Conservation (phyloP, 1,284 basidiomycete species). For the Trichosporon sp. region DNA sequence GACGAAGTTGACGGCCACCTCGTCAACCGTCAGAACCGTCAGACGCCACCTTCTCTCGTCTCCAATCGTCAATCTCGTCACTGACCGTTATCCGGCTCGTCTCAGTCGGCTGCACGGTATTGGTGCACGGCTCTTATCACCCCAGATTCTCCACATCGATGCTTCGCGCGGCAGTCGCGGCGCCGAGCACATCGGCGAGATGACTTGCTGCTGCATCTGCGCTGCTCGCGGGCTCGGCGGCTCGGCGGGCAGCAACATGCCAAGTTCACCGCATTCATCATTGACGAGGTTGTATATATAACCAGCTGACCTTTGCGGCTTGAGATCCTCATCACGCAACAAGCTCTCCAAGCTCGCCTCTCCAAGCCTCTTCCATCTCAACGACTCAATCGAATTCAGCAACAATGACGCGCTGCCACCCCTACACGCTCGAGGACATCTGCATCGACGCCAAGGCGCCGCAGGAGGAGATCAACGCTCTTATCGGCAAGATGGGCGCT, state of each 20-base stretch:
- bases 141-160: not conserved
- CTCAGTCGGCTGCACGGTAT: constrained; percentile 7
- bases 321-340: not conserved
- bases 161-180: not conserved
- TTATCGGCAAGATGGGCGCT: constrained; percentile 33
- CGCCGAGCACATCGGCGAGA: not conserved
- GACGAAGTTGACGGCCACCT: constrained; percentile 4
- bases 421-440: constrained; percentile 31
- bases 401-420: constrained; percentile 29
- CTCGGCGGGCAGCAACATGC: not conserved
- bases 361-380: not conserved
- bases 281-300: not conserved
- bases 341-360: not conserved
- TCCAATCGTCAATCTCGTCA: not conserved
- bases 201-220: not conserved
- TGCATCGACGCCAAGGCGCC: constrained; percentile 32
- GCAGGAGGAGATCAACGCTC: constrained; percentile 34
- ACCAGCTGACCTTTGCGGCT: not conserved
- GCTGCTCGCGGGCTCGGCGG: not conserved
- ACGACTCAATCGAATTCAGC: constrained; percentile 1
- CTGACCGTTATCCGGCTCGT: not conserved
- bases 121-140: constrained; percentile 1
- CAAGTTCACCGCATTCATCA: not conserved
- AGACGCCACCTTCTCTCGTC: not conserved
- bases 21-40: not conserved